phyloP scores from a whole-genome alignment of 257 asterid species.

The Penstemon davidsonii region DNA sequence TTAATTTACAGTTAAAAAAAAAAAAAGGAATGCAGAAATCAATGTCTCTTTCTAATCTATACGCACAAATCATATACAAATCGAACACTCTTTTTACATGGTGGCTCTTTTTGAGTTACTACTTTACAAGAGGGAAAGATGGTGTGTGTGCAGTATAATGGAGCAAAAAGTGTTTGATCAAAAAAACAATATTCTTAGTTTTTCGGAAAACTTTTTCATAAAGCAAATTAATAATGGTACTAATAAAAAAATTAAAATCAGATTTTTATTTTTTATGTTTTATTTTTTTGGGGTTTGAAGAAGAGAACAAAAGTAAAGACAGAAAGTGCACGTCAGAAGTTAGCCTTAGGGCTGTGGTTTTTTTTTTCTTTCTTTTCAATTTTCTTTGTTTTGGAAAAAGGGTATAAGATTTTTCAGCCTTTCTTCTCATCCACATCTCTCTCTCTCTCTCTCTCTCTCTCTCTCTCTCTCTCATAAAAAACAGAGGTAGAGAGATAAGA shows the following conservation, averaged over 20 bases:
- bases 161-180: conserved; percentile 26
- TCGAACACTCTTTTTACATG: conserved; percentile 48
- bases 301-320: conserved; percentile 81
- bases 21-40: conserved; percentile 22
- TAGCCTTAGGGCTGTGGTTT: conserved; percentile 48
- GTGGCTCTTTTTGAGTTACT: conserved; percentile 48
- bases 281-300: conserved; percentile 50
- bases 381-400: no score
- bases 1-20: conserved; percentile 7
- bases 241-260: conserved; percentile 40
- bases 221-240: conserved; percentile 27
- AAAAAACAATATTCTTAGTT: not conserved
- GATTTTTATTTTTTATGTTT: conserved; percentile 15
- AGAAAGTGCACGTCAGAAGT: conserved; percentile 97
- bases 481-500: conserved; percentile 16
- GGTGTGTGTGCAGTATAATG: conserved; percentile 34
- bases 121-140: conserved; percentile 51
- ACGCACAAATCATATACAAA: conserved; percentile 33
- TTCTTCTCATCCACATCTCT: conserved; percentile 62
- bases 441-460: conserved; percentile 36
- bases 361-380: not conserved
- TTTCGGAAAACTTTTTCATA: conserved; percentile 10
- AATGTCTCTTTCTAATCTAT: conserved; percentile 24
- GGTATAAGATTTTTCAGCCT: conserved; percentile 6
- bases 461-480: conserved; percentile 37